Conservation (phyloP, 805 yeast species). For the Candida rishiriensis region DNA sequence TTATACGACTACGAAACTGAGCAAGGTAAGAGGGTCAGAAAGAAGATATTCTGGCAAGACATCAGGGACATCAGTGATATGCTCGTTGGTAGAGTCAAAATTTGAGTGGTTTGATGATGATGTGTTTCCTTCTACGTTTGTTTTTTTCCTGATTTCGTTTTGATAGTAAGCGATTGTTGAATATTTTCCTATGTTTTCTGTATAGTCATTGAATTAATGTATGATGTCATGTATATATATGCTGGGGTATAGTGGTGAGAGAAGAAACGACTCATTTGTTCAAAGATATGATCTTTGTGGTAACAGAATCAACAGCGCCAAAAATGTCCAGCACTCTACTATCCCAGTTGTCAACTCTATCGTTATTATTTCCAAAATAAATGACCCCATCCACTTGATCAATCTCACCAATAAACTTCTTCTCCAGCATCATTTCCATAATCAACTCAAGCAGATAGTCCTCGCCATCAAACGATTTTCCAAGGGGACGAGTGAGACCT, state of each 20-base stretch:
- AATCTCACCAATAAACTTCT: slow-evolving; percentile 20
- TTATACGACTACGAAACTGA: slow-evolving; percentile 88
- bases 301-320: slow-evolving; percentile 6
- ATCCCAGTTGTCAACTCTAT: slow-evolving; percentile 4
- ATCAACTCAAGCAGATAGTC: slow-evolving; percentile 13
- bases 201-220: neutral
- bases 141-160: neutral
- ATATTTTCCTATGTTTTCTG: neutral
- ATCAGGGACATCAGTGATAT: slow-evolving; percentile 77
- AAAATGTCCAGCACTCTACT: slow-evolving; percentile 7
- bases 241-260: neutral
- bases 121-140: neutral
- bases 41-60: slow-evolving; percentile 76
- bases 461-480: neutral
- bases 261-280: neutral
- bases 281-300: slow-evolving; percentile 4
- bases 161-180: neutral
- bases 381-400: slow-evolving; percentile 20
- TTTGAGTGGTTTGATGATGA: slow-evolving; percentile 1
- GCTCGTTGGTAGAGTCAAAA: slow-evolving; percentile 64
- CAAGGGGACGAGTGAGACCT: slow-evolving; percentile 4
- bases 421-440: slow-evolving; percentile 16
- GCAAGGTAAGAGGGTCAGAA: slow-evolving; percentile 78
- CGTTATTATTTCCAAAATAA: slow-evolving; percentile 7
- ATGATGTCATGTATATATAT: neutral